phyloP scores from a whole-genome alignment of 2,329 filamentous ascomycete species.

The Eutypella sp. region DNA sequence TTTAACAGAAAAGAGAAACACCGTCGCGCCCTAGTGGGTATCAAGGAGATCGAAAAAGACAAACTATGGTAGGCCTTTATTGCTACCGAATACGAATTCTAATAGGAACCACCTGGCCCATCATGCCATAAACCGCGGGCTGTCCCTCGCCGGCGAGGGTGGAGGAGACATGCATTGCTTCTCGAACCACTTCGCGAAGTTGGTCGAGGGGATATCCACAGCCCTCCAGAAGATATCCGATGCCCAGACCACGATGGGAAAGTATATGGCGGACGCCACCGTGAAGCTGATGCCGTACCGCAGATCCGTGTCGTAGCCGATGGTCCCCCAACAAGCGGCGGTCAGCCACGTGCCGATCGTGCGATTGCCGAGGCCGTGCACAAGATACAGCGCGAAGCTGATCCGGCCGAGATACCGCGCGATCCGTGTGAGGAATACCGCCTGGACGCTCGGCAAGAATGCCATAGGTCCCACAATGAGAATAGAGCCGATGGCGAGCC shows the following conservation, averaged over 20 bases:
- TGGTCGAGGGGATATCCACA: constrained; percentile 22
- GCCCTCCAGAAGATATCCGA: constrained; percentile 45
- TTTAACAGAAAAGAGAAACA: no score
- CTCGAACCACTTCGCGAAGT: constrained; percentile 23
- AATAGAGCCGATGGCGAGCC: constrained; percentile 28
- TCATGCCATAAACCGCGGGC: neutral
- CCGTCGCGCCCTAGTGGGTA: no score
- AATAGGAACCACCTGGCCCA: neutral
- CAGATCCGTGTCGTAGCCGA: constrained; percentile 26
- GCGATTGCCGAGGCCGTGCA: constrained; percentile 42
- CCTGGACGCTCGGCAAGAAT: constrained; percentile 20
- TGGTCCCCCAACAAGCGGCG: constrained; percentile 22
- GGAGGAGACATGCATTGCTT: constrained; percentile 17
- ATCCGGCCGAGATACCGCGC: constrained; percentile 53
- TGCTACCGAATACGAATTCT: no score
- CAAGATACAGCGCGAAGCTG: constrained; percentile 53
- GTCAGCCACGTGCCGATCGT: constrained; percentile 23
- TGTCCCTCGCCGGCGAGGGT: neutral
- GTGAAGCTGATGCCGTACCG: constrained; percentile 21
- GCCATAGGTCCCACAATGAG: constrained; percentile 28
- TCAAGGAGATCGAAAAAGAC: no score
- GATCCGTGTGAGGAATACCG: constrained; percentile 21
- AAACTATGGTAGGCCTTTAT: no score
- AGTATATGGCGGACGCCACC: constrained; percentile 19
- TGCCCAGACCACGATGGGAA: constrained; percentile 40